phyloP scores from a whole-genome alignment of 23 red algal genomes.

The Gracilaria caudata region DNA sequence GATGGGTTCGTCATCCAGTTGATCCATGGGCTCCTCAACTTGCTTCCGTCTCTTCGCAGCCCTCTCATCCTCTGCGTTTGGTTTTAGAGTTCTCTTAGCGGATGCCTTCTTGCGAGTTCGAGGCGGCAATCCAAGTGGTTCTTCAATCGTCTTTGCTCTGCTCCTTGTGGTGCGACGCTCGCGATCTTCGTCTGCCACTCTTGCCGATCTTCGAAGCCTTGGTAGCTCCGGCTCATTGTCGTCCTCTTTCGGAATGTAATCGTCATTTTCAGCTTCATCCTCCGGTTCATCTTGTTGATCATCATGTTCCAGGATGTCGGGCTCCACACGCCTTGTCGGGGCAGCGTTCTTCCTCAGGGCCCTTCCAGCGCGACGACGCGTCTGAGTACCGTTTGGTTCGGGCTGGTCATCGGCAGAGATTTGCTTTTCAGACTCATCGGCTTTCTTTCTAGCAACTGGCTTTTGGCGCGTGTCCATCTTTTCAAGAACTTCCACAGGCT shows the following conservation, averaged over 20 bases:
- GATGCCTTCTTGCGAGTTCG: constrained; percentile 8
- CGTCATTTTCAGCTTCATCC: constrained; percentile 3
- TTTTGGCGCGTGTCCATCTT: neutral
- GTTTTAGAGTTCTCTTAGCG: neutral
- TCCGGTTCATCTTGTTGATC: neutral
- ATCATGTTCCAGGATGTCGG: neutral
- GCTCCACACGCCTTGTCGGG: neutral
- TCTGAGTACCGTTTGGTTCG: constrained; percentile 22
- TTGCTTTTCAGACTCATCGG: constrained; percentile 28
- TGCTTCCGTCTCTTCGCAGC: constrained; percentile 28
- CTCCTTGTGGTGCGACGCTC: constrained; percentile 28
- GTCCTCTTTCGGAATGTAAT: constrained; percentile 27
- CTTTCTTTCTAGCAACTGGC: neutral
- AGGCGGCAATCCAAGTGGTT: constrained; percentile 13
- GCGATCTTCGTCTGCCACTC: constrained; percentile 13
- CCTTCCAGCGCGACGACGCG: constrained; percentile 8
- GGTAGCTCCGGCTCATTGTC: neutral
- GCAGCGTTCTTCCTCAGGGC: constrained; percentile 32
- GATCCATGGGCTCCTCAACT: constrained; percentile 10
- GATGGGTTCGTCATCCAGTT: constrained; percentile 5
- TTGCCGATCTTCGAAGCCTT: constrained; percentile 31
- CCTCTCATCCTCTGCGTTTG: constrained; percentile 5
- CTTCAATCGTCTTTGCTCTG: constrained; percentile 1
- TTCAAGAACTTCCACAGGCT: neutral
- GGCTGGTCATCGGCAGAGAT: constrained; percentile 14